Base-by-base conservation (phyloP, 345 rosid species). In the Rubroshorea leprosula region DNA sequence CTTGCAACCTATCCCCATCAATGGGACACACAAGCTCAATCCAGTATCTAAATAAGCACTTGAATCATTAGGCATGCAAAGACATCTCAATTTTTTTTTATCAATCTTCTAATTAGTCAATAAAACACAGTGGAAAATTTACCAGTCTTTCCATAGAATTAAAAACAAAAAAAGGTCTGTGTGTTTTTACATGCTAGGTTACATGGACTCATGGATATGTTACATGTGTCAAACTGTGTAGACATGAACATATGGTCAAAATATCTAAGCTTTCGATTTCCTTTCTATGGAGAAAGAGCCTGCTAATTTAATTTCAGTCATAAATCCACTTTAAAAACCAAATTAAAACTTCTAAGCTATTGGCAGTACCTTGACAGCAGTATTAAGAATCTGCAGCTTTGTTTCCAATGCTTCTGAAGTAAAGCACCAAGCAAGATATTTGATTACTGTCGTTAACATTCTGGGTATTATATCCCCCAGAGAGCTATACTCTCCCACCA, bases 381-480 rank as follows among this genome's bases (percentile, higher is more conserved):
- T 76, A 63, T 79, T 89, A 43, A 93, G 91, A 75, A 87, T 83
- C 79, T 93, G 99, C 72, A 87, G 88, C 74, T 89, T 89, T 70
- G 89, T 76, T 80, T 93, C 99, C 58, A 72, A 43, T 55, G 88
- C 83, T 72, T 93, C 99, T 65, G 83, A 77, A 65, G 78, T 82
- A 69, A 85, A 93, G 72, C 92, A 80, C 91, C 88, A 78, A 51
- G 96, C 94, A 67, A 93, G 87, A 77, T 89, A 93, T 70, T 81
- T 81, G 19, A 91, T 78, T 57, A 93, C 78, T 38, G 88, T 79
- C 66, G 75, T 68, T 65, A 89, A 51, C 86, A 82, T 89, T 79
- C 72, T 83, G 1, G 96, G 91, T 58, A 93, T 85, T 61, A 66
- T 79, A 58, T 75, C 80, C 58, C 97, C 97, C 73, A 85, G 14